A percentile compares a stretch with the other conserved stretches of the same genome.
These are phyloP conservation scores for Ogataea populi-albae DNA, from an alignment of 805 yeast genomes.

Conservation along the genomic window DNA sequence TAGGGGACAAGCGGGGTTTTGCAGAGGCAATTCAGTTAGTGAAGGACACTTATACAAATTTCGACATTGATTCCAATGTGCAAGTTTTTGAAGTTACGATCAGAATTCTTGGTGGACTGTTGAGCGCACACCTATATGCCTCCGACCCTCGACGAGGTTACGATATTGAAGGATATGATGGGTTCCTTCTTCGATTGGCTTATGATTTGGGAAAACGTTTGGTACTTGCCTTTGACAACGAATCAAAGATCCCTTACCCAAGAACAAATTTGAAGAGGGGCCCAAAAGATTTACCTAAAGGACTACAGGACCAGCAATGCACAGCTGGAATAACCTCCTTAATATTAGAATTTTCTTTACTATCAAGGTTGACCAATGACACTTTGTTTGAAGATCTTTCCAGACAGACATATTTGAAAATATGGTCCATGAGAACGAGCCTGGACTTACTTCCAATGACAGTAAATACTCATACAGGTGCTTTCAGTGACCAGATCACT, in stretches of 20 bases:
- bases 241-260: slow-evolving; percentile 71
- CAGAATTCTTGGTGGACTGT: slow-evolving; percentile 75
- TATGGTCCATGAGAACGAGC: slow-evolving; percentile 66
- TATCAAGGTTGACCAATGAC: slow-evolving; percentile 75
- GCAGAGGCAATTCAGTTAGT: slow-evolving; percentile 42
- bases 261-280: slow-evolving; percentile 67
- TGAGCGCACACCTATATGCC: slow-evolving; percentile 76
- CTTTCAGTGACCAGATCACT: slow-evolving; percentile 57
- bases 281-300: slow-evolving; percentile 39
- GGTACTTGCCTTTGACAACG: slow-evolving; percentile 65
- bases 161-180: slow-evolving; percentile 52
- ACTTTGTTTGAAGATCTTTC: slow-evolving; percentile 62
- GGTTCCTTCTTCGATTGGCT: slow-evolving; percentile 69
- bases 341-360: slow-evolving; percentile 71
- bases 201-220: slow-evolving; percentile 71
- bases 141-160: slow-evolving; percentile 45
- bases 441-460: slow-evolving; percentile 77
- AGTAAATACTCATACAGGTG: slow-evolving; percentile 40
- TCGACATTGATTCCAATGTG: slow-evolving; percentile 64
- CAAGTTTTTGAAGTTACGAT: slow-evolving; percentile 90
- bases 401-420: slow-evolving; percentile 56
- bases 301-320: slow-evolving; percentile 64
- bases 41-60: slow-evolving; percentile 37
- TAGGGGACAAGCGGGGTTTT: slow-evolving; percentile 62
- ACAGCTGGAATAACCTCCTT: slow-evolving; percentile 87